phyloP scores from a whole-genome alignment of 2,329 filamentous ascomycete species.

The Didymella pinodella region DNA sequence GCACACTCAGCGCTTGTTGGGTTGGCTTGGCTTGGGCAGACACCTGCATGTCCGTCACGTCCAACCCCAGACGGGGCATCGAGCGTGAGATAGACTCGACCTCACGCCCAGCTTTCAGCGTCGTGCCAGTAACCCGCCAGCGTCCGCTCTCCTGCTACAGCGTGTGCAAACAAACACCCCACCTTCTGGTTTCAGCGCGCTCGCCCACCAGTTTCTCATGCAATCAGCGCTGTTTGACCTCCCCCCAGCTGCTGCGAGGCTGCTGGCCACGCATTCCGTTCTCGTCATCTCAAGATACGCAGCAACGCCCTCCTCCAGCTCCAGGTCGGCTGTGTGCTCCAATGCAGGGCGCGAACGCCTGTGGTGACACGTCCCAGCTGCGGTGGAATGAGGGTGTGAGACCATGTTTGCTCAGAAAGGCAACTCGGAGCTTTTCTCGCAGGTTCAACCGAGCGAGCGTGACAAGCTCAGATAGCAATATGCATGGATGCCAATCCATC shows the following conservation, averaged over 20 bases:
- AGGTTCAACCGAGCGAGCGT: conserved; percentile 9
- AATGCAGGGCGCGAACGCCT: conserved; percentile 19
- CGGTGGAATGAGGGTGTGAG: conserved; percentile 18
- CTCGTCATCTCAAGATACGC: conserved; percentile 4
- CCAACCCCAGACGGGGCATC: conserved; percentile 1
- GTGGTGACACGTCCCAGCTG: conserved; percentile 17
- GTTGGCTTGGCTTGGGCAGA: conserved; percentile 8
- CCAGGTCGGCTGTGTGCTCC: conserved; percentile 4
- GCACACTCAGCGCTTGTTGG: conserved; percentile 16
- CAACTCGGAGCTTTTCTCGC: conserved; percentile 8
- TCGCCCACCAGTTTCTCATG: conserved; percentile 25
- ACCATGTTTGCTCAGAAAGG: conserved; percentile 7
- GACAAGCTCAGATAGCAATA: background rate
- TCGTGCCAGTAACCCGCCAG: background rate
- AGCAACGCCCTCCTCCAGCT: background rate
- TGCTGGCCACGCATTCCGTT: background rate
- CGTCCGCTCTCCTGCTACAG: conserved; percentile 3
- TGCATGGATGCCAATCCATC: conserved; percentile 1
- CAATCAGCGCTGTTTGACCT: conserved; percentile 28
- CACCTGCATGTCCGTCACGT: conserved; percentile 10
- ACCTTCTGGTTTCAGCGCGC: conserved; percentile 28
- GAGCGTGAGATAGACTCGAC: conserved; percentile 6
- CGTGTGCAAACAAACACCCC: conserved; percentile 10
- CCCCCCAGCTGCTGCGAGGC: background rate
- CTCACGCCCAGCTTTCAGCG: background rate